Evolutionary conservation across 306 rosid genomes (phyloP).

Genomic region (Inga oerstediana): DNA sequence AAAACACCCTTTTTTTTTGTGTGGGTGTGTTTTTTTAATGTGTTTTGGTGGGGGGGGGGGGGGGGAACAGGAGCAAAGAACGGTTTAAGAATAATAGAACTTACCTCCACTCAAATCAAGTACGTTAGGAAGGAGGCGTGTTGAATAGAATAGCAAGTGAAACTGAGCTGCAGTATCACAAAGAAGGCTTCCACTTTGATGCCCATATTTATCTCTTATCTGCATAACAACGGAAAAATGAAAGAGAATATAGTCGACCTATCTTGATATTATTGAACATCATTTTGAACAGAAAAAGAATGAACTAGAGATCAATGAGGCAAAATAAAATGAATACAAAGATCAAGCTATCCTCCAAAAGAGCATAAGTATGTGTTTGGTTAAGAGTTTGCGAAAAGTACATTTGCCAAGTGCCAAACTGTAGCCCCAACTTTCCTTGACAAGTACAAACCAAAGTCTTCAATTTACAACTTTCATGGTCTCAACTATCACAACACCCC

Average conservation of each 20-base stretch:
- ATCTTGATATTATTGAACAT: constrained; percentile 14
- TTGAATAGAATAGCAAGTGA: constrained; percentile 85
- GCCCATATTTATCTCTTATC: constrained; percentile 78
- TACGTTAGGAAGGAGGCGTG: constrained; percentile 87
- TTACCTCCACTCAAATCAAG: constrained; percentile 82
- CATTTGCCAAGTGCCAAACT: too few species aligned
- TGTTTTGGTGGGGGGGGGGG: background rate
- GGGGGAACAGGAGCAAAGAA: background rate
- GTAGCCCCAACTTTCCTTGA: background rate
- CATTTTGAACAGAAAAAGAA: background rate
- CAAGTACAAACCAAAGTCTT: background rate
- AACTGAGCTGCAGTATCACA: constrained; percentile 78
- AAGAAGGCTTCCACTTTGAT: constrained; percentile 91
- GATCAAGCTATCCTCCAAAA: background rate
- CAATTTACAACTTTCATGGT: background rate
- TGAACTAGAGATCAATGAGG: background rate
- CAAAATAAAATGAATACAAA: background rate
- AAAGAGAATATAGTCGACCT: constrained; percentile 17
- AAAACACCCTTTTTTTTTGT: background rate
- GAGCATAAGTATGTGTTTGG: background rate
- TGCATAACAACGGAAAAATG: constrained; percentile 38
- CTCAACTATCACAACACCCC: background rate
- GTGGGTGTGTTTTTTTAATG: too few species aligned
- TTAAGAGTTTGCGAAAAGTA: too few species aligned
- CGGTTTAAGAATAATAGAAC: constrained; percentile 27